Conservation (phyloP, 768 basidiomycete species). For the Boletus speciosus region DNA sequence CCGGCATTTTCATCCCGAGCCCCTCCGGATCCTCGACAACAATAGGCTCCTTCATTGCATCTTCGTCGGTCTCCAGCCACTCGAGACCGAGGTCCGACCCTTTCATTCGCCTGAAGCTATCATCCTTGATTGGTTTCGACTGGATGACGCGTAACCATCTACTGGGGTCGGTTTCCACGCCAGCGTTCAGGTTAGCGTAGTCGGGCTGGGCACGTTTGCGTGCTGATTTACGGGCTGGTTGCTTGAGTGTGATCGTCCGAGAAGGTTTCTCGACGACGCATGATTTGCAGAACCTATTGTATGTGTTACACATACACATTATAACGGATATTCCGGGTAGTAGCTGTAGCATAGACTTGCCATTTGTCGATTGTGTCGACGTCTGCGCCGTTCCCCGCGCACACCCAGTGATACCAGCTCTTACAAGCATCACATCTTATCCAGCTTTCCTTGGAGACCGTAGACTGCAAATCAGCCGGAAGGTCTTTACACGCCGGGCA, state of each 20-base stretch:
- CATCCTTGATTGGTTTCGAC: constrained; percentile 57
- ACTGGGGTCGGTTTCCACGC: constrained; percentile 53
- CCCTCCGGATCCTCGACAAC: constrained; percentile 75
- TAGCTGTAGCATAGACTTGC: constrained; percentile 38
- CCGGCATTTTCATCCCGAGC: constrained; percentile 89
- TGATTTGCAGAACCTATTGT: constrained; percentile 61
- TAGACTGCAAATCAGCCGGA: constrained; percentile 25
- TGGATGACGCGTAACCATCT: constrained; percentile 71
- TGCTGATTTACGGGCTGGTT: constrained; percentile 76
- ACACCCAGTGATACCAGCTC: constrained; percentile 82
- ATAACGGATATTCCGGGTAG: constrained; percentile 9
- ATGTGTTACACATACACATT: constrained; percentile 18
- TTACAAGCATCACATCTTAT: constrained; percentile 80
- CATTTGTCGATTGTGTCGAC: constrained; percentile 75
- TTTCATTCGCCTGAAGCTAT: constrained; percentile 64
- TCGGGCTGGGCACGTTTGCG: constrained; percentile 72
- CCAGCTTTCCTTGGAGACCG: constrained; percentile 70
- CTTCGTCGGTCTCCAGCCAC: constrained; percentile 72
- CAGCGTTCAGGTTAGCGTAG: constrained; percentile 73
- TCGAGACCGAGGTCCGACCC: constrained; percentile 64
- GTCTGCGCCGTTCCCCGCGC: constrained; percentile 64
- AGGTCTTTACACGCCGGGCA: constrained; percentile 54
- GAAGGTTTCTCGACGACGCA: constrained; percentile 60
- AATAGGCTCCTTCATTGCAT: constrained; percentile 79
- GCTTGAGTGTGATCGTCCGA: constrained; percentile 68